phyloP scores from a whole-genome alignment of 306 rosid genomes.

The Quercus wislizeni region DNA sequence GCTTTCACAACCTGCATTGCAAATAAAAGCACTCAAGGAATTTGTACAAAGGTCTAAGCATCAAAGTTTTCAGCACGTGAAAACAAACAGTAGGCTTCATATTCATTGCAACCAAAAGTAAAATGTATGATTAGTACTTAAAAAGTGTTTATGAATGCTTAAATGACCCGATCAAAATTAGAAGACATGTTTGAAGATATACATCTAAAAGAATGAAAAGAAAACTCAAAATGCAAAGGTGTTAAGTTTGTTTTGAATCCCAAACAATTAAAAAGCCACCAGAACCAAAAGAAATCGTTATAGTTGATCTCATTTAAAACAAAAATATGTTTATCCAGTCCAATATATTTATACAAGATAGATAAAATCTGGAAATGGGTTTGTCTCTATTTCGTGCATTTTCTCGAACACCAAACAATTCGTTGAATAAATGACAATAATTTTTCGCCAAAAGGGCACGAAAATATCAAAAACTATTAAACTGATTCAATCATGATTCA shows the following conservation, averaged over 20 bases:
- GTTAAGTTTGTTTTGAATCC: not conserved
- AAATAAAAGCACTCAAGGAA: slow-evolving; percentile 18
- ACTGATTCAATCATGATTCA: not conserved
- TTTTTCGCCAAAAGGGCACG: not conserved
- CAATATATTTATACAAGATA: not conserved
- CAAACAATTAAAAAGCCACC: not conserved
- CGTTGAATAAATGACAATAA: not conserved
- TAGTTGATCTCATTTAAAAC: not conserved
- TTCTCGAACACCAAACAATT: not conserved
- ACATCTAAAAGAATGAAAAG: not conserved
- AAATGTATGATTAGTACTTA: no score
- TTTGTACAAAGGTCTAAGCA: not conserved
- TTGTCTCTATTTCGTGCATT: not conserved
- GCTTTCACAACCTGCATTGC: slow-evolving; percentile 74
- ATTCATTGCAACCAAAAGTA: not conserved
- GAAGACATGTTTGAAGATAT: not conserved
- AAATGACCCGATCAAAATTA: slow-evolving; percentile 7
- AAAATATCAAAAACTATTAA: not conserved
- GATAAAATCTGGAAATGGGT: not conserved
- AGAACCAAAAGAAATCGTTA: not conserved
- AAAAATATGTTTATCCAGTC: not conserved
- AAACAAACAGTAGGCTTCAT: not conserved
- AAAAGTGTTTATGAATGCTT: not conserved
- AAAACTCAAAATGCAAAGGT: not conserved
- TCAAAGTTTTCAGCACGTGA: slow-evolving; percentile 7